Evolutionary conservation across 768 basidiomycete species (phyloP), one percentile per base, ranked within the genome.

Genomic region (Mycena filopes): DNA sequence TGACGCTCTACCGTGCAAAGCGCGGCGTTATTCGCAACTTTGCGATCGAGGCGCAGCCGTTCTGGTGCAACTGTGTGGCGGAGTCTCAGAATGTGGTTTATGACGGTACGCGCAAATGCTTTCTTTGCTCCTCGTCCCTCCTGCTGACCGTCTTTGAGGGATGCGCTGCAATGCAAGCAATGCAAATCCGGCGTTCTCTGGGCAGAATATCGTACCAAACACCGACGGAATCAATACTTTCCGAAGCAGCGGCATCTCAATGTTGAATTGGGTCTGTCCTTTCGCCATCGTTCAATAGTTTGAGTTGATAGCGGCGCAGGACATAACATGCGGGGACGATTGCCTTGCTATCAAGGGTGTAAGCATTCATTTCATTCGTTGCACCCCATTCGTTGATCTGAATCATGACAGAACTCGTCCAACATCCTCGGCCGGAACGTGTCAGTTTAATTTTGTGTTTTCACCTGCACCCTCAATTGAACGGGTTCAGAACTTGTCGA

Each of bases 341-440:
- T 88, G 87, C 62, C 73, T 87, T n/a, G 86, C 85, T 15, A 85
- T 88, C 77, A 87, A 88, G 77, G 86, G 86, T 9, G 86, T 87
- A 69, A 23, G 84, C 71, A 42, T 10, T 38, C 55, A 46, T 13
- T 25, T 15, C 21, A 21, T 50, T 38, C 8, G 9, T 25, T 2
- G 6, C 15, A 2, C 31, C 31, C 31, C 31, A 31, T 6, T 25
- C 16, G 31, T 28, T 23, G 26, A 38, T 12, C 11, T 43, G 25
- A 65, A 55, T 10, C n/a, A 10, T 40, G 18, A 26, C 53, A 87
- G 87, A 88, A 87, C 72, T 84, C 84, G 33, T 82, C 87, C 3
- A 85, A 86, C 65, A 72, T 89, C 53, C 31, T 82, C 25, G 82
- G 80, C 1, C 74, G 77, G 10, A 83, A 85, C 63, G 77, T 86